phyloP scores from a whole-genome alignment of 257 asterid genomes.

The Solanum peruvianum region DNA sequence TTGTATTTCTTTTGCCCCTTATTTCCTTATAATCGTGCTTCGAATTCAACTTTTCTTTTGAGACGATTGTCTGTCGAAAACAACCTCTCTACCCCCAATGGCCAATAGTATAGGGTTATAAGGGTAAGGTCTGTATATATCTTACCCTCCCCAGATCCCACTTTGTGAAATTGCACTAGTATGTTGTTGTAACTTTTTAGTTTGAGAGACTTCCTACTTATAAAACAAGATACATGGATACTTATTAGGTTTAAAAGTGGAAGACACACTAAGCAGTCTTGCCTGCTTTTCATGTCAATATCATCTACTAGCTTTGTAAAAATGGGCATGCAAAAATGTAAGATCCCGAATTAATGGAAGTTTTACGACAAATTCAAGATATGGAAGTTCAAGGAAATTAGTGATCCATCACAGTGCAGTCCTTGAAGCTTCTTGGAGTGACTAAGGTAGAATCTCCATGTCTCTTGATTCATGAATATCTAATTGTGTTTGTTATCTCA shows the following conservation, averaged over 20 bases:
- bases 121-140: not conserved
- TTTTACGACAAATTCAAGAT: constrained; percentile 52
- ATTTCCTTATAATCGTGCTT: not conserved
- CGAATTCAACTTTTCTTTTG: not conserved
- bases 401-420: constrained; percentile 70
- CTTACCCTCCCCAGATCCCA: not conserved
- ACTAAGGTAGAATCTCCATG: no score
- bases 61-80: not conserved
- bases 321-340: constrained; percentile 42
- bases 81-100: not conserved
- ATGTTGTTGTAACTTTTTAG: not conserved
- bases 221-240: not conserved
- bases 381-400: constrained; percentile 72
- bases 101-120: not conserved
- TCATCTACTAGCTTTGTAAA: constrained; percentile 13
- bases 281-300: not conserved
- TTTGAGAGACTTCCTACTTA: not conserved
- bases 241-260: not conserved
- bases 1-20: not conserved
- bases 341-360: constrained; percentile 55
- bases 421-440: no score
- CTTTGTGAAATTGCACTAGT: not conserved
- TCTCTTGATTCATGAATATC: no score
- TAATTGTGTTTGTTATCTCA: no score
- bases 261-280: not conserved